Conservation (phyloP, 306 rosid genomes). For the Luffa aegyptiaca region DNA sequence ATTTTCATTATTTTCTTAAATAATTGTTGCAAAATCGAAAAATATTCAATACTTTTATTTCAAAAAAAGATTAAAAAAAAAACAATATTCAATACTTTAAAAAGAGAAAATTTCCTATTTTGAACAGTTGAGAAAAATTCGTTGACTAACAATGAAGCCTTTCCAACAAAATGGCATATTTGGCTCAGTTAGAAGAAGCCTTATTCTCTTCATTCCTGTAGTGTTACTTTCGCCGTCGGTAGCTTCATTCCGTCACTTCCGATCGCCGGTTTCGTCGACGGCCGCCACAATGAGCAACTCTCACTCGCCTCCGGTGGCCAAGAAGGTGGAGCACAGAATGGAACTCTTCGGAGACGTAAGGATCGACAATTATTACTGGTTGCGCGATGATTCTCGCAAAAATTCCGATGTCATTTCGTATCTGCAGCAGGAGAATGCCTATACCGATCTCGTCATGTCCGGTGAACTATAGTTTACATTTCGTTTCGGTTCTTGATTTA, state of each 20-base stretch:
- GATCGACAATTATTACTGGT: conserved; percentile 79
- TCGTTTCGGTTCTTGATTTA: neutral
- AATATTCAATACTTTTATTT: too few species aligned
- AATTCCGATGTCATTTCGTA: conserved; percentile 50
- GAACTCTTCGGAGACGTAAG: conserved; percentile 73
- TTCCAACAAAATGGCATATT: neutral
- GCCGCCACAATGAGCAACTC: conserved; percentile 5
- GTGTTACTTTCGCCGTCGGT: neutral
- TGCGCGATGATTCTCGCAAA: conserved; percentile 77
- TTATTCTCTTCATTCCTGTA: neutral
- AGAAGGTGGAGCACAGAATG: conserved; percentile 63
- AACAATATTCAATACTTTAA: neutral
- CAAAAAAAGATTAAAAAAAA: too few species aligned
- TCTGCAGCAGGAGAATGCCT: conserved; percentile 55
- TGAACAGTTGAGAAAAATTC: neutral
- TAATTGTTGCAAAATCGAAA: too few species aligned
- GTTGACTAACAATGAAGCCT: neutral
- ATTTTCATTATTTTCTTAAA: neutral
- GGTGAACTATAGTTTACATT: conserved; percentile 26
- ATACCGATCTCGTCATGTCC: conserved; percentile 50
- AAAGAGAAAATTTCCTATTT: neutral
- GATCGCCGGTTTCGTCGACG: neutral
- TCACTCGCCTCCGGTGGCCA: conserved; percentile 53
- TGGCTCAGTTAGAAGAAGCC: neutral
- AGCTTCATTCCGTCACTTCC: conserved; percentile 3